Base-by-base conservation (phyloP, 2,329 filamentous ascomycete species). In the Tolypocladium tropicale region DNA sequence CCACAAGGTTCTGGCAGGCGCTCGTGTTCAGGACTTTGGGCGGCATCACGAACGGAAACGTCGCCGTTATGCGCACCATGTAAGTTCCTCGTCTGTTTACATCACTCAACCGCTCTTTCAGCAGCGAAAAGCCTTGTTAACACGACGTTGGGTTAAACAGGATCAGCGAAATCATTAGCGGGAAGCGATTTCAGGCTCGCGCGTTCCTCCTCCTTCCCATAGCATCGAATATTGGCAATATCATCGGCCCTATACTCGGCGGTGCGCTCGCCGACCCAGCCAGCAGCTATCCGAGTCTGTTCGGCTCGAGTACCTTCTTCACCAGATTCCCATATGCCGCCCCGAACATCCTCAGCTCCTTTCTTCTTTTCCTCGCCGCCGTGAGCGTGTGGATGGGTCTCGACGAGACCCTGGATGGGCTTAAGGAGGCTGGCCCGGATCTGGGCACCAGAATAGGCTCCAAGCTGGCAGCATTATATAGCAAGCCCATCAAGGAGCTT, bases 121-220 rank as follows among this genome's bases (percentile, higher is more conserved):
- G 10, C 28, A 7, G 12, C 3, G 36, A 10, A 16, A 16, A 6
- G 10, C n/a, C n/a, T n/a, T n/a, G n/a, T n/a, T 2, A 9, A 43
- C 25, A 37, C 53, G 33, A 51, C 12, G 46, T 21, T 21, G 14
- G 6, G 30, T 28, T n/a, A n/a, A n/a, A 6, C 11, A 70, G 68
- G 68, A 78, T 92, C 55, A 81, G 81, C 39, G 89, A 92, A 70
- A 85, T 86, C 63, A 86, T 84, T 65, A 87, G 84, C 0, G 74
- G 80, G 39, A 79, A 81, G 59, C 65, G 63, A 18, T 91, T 83
- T 0, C 87, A 92, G 68, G 86, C 88, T 0, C 75, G 80, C 49
- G 83, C 85, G 0, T 93, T 92, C 64, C 84, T 85, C 62, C 84
- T 84, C 68, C 89, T 92, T 61, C 86, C 88, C 21, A 89, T 93